Evolutionary conservation across 1,284 basidiomycete species (phyloP), one percentile per base, ranked within the genome.

Genomic region (Ustilago curta): DNA sequence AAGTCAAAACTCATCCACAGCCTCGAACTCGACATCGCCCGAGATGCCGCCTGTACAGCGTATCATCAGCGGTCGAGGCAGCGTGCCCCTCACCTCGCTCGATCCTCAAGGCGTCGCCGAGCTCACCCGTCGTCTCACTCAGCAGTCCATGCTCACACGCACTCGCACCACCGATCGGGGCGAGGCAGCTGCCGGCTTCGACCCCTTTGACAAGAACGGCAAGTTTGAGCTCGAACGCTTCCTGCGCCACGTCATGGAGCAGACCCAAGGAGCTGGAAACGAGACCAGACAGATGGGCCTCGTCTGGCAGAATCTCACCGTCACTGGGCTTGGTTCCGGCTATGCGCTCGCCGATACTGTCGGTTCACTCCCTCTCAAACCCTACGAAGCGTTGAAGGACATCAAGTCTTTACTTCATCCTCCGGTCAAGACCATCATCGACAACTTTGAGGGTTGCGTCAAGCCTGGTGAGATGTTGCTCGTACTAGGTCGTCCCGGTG

Each of bases 171-270:
- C 37, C n/a, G 57, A 65, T 25, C 50, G 53, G 11, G 72, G 70
- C 29, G 58, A 66, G 43, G 56, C 47, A 8, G 45, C 43, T 1
- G 8, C 45, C 9, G 56, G 60, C 40, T 57, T 67, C 25, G 77
- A 81, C 53, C 79, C 80, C 7, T 80, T 82, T 29, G 78, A 83
- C 61, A 73, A 77, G 53, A 55, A 74, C 11, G 84, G 81, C 47
- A 77, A 81, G 19, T 86, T 86, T 39, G 84, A 85, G 54, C 80
- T 85, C 29, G 80, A 83, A 47, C 55, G 59, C n/a, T 83, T 84
- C 67, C 72, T 86, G 8, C 72, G 69, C 18, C 73, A 82, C 27
- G 45, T 80, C 42, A 65, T 85, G 32, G 57, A 69, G 12, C 77
- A 79, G 43, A 72, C 70, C 7, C 76, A 82, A 29, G 70, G 77